These are phyloP conservation scores for Pyricularia sp. DNA, from an alignment of 2,329 filamentous ascomycete species.

Conservation along the genomic window DNA sequence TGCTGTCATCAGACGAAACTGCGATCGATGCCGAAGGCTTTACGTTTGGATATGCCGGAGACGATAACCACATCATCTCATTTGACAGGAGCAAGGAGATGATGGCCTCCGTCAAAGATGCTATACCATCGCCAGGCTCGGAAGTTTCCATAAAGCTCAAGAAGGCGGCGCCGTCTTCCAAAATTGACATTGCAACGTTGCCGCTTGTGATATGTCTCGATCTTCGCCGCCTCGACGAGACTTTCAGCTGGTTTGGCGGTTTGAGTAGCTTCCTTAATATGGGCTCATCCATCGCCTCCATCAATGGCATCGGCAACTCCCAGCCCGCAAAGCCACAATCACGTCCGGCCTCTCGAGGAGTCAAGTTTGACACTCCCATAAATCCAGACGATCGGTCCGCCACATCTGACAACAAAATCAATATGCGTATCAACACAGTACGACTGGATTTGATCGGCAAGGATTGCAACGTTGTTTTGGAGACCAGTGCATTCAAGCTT, in stretches of 20 bases:
- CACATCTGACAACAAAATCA: constrained; percentile 54
- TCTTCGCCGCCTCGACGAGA: constrained; percentile 73
- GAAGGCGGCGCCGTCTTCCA: constrained; percentile 32
- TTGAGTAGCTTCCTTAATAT: constrained; percentile 86
- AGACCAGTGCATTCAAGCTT: constrained; percentile 74
- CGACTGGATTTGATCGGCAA: constrained; percentile 69
- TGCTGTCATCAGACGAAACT: constrained; percentile 20
- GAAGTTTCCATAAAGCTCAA: constrained; percentile 47
- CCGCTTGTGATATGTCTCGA: constrained; percentile 71
- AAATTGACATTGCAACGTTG: constrained; percentile 62
- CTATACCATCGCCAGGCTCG: constrained; percentile 45
- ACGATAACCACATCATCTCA: constrained; percentile 50
- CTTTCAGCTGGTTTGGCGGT: constrained; percentile 81
- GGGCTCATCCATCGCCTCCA: constrained; percentile 73
- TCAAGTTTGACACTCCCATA: constrained; percentile 47
- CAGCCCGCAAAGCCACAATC: constrained; percentile 26
- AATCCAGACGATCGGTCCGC: constrained; percentile 36
- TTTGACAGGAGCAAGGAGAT: constrained; percentile 50
- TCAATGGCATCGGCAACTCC: constrained; percentile 33
- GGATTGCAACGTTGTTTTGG: constrained; percentile 63
- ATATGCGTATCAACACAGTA: constrained; percentile 68
- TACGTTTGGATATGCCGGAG: constrained; percentile 46
- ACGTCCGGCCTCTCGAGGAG: constrained; percentile 35
- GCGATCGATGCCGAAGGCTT: constrained; percentile 46
- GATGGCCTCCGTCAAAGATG: constrained; percentile 49